Conservation (phyloP, 2,329 filamentous ascomycete genomes). For the Colletotrichum orchidophilum region DNA sequence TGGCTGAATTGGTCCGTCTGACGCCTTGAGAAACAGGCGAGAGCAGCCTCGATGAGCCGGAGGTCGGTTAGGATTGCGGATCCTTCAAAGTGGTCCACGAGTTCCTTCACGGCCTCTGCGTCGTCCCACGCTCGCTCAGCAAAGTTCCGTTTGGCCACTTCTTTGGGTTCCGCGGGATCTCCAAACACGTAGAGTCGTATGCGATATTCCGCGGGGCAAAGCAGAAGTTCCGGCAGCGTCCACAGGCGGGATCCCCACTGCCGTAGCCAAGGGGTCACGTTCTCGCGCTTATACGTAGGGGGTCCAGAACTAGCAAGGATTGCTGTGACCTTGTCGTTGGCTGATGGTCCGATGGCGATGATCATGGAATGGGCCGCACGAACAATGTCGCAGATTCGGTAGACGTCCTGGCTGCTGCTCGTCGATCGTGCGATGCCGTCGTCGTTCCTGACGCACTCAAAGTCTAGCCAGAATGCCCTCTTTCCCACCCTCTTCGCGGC, state of each 20-base stretch:
- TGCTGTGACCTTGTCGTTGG: constrained; percentile 34
- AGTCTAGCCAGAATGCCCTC: constrained; percentile 53
- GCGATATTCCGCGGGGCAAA: constrained; percentile 36
- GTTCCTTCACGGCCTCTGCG: constrained; percentile 40
- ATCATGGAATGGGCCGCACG: constrained; percentile 51
- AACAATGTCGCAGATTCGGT: constrained; percentile 56
- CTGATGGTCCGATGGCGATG: constrained; percentile 49
- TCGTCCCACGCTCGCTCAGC: constrained; percentile 43
- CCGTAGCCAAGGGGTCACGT: constrained; percentile 25
- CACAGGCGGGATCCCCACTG: constrained; percentile 56
- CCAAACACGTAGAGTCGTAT: constrained; percentile 39
- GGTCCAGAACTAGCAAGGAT: constrained; percentile 38
- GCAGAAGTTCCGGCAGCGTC: constrained; percentile 53
- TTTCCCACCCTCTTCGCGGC: constrained; percentile 48
- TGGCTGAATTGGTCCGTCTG: constrained; percentile 37
- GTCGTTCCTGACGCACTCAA: constrained; percentile 50
- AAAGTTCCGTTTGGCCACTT: constrained; percentile 45
- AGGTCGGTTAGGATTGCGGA: constrained; percentile 44
- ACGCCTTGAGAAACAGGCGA: constrained; percentile 44
- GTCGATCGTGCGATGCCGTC: constrained; percentile 42
- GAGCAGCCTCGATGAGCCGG: constrained; percentile 42
- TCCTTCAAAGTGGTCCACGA: constrained; percentile 47
- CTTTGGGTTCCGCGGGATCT: constrained; percentile 33
- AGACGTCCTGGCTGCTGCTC: constrained; percentile 40
- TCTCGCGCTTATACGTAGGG: background rate